Evolutionary conservation across 306 rosid species (phyloP), one percentile per base, ranked within the genome.

Genomic region (Neltuma alba): DNA sequence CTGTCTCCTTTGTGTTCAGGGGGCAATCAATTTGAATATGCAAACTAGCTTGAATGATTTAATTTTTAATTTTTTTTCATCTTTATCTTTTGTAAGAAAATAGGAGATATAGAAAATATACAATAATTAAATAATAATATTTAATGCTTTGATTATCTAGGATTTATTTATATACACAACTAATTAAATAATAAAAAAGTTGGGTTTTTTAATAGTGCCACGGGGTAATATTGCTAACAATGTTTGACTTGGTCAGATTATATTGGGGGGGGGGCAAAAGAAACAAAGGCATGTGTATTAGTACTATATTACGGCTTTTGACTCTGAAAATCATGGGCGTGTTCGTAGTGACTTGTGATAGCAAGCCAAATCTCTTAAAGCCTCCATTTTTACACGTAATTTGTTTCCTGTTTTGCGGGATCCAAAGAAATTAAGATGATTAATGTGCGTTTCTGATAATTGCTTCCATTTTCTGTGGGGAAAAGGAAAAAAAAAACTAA

Each of bases 161-260:
- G 28, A n/a, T n/a, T n/a, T n/a, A n/a, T n/a, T n/a, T n/a, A n/a
- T n/a, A n/a, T n/a, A n/a, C n/a, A n/a, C n/a, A n/a, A n/a, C n/a
- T n/a, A n/a, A n/a, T n/a, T n/a, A n/a, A n/a, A n/a, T n/a, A n/a
- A n/a, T n/a, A n/a, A 50, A 50, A n/a, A 20, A 50, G 25, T 21
- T 50, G 18, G 23, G 9, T 18, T 16, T 18, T 50, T 6, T 54
- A 54, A 21, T 54, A 31, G 11, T 62, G 3, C 20, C 40, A 8
- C 12, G 40, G 5, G 2, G 2, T 4, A n/a, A n/a, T n/a, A 20
- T 18, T 34, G 72, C n/a, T 50, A 50, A 69, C 34, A 41, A 21
- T 70, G 20, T 36, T 27, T 73, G 81, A 79, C 87, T 81, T 67
- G 40, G 82, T 74, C 75, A 36, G 62, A 36, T 76, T 44, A 50